Evolutionary conservation across 352 stramenopile genomes (phyloP).

Genomic region (Aphanomyces euteiches): DNA sequence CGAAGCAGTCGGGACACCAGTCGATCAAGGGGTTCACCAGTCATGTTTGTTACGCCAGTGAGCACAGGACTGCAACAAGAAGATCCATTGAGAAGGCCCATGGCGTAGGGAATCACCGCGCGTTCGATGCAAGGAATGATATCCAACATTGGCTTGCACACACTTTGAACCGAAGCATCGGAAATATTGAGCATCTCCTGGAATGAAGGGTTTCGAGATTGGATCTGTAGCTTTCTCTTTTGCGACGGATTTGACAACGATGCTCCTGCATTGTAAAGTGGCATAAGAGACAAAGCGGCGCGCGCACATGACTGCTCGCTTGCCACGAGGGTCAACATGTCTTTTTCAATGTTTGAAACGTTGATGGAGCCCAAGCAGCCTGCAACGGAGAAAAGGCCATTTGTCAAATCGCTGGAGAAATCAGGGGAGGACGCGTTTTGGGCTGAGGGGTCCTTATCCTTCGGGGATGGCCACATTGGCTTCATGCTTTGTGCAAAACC

Average conservation of each 20-base stretch:
- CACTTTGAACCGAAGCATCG: not conserved
- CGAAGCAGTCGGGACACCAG: not conserved
- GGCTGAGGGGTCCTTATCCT: no score
- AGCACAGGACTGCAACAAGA: not conserved
- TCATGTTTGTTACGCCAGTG: not conserved
- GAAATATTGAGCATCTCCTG: not conserved
- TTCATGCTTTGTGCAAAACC: no score
- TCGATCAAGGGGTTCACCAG: not conserved
- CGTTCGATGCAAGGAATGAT: constrained; percentile 7
- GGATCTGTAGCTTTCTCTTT: no score
- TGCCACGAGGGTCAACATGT: not conserved
- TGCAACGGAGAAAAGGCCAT: no score
- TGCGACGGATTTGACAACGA: not conserved
- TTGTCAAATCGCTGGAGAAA: no score
- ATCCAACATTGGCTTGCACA: not conserved
- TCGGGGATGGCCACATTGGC: no score
- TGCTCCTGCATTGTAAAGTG: not conserved
- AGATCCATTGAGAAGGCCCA: not conserved
- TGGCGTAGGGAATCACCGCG: not conserved
- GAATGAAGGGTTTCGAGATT: no score
- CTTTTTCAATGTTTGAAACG: not conserved
- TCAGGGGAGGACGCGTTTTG: no score
- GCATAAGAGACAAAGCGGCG: not conserved
- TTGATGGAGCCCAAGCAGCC: constrained; percentile 7
- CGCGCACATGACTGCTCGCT: not conserved